A percentile compares a stretch with the other conserved stretches of the same genome.
Evolutionary conservation across 1,284 basidiomycete genomes (phyloP).

Genomic region (Ceratobasidium sp.): DNA sequence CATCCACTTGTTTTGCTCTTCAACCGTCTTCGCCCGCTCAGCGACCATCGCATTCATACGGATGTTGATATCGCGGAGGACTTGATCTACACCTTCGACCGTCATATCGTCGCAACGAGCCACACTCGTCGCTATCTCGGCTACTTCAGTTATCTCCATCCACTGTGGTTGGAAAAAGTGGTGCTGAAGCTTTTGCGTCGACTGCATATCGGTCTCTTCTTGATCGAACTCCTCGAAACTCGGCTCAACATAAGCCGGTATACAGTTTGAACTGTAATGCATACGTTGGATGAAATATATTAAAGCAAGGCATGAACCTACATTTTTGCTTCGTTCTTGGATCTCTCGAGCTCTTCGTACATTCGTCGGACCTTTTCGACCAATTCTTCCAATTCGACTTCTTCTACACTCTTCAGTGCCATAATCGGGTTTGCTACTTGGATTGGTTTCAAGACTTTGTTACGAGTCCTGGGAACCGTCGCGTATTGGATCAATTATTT

Average conservation of each 20-base stretch:
- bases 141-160: background rate
- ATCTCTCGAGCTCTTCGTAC: background rate
- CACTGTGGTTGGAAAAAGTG: background rate
- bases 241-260: background rate
- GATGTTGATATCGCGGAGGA: background rate
- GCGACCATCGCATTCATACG: background rate
- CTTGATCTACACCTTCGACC: conserved; percentile 8
- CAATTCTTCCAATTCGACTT: background rate
- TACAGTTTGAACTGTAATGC: background rate
- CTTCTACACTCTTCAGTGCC: background rate
- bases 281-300: background rate
- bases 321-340: background rate
- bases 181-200: background rate
- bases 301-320: background rate
- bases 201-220: background rate
- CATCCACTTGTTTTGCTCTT: background rate
- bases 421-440: background rate
- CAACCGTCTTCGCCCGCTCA: background rate
- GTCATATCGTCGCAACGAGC: conserved; percentile 13
- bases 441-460: background rate
- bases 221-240: background rate
- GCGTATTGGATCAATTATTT: background rate
- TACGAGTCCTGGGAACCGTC: background rate
- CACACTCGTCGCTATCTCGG: background rate
- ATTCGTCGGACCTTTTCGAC: background rate